A percentile compares a stretch with the other conserved stretches of the same genome.
Conservation (phyloP, 2,329 filamentous ascomycete species). For the Colletotrichum salicis region DNA sequence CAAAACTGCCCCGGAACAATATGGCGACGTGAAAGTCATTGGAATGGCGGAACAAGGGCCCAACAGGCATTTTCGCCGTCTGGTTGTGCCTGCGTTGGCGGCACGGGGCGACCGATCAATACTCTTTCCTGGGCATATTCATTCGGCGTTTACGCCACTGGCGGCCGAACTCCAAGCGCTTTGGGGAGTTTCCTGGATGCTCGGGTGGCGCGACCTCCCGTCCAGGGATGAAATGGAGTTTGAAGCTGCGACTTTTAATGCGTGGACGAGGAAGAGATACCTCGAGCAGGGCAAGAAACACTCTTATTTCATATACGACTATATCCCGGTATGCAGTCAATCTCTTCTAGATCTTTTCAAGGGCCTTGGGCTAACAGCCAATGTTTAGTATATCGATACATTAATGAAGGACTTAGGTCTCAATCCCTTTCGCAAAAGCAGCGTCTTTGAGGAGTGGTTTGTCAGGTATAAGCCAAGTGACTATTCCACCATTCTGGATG, state of each 20-base stretch:
- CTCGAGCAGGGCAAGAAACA: conserved; percentile 42
- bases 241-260: conserved; percentile 45
- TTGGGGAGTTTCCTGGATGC: conserved; percentile 44
- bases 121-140: conserved; percentile 45
- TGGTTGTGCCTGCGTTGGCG: conserved; percentile 40
- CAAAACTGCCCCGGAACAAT: conserved; percentile 23
- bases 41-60: conserved; percentile 36
- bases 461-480: background rate
- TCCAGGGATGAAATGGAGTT: conserved; percentile 40
- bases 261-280: conserved; percentile 48
- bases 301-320: conserved; percentile 46
- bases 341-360: too few relatives aligned
- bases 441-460: background rate
- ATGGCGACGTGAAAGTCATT: background rate
- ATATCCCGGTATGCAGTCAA: conserved; percentile 40
- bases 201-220: conserved; percentile 40
- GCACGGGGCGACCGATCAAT: conserved; percentile 45
- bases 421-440: conserved; percentile 31
- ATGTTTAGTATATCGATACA: conserved; percentile 37
- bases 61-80: conserved; percentile 39
- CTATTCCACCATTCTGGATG: background rate
- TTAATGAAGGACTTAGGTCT: conserved; percentile 36
- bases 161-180: conserved; percentile 44
- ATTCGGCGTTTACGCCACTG: conserved; percentile 43
- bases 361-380: background rate